Evolutionary conservation across 2,329 filamentous ascomycete species (phyloP), one percentile per base, ranked within the genome.

Genomic region (Exophiala viscosa): DNA sequence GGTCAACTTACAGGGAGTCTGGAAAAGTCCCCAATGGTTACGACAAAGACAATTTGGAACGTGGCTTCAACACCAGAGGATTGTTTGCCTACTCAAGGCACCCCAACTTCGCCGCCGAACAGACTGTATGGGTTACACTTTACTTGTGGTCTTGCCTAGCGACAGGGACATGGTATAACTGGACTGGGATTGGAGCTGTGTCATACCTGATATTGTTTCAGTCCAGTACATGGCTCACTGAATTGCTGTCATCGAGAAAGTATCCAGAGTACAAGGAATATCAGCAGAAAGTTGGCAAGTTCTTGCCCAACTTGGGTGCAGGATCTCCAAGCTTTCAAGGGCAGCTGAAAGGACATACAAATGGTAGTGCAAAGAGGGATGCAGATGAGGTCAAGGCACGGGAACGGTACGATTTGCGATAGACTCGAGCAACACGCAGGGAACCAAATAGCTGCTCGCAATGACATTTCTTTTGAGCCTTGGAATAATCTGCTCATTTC

Each of bases 21-120:
- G 88, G 83, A 44, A 87, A 87, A 66, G 77, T 92, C 3, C 83
- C 88, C 0, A 69, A 72, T 4, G 73, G 74, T 61, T 90, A 79
- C 69, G 79, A 77, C 0, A 83, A 85, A 60, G 82, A 83, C 55
- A 89, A 96, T 48, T 81, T 99, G 20, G 89, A 96, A 59, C 87
- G 92, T 34, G 93, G 93, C 38, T 99, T 99, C 72, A 79, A 88
- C 59, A 86, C 88, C 7, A 83, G 79, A 3, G 93, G 93, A 0
- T 76, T 99, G 6, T 99, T 88, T 86, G 86, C 84, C 0, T 90
- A 85, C 75, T 92, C 87, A 62, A 82, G 93, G 41, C 95, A 99
- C 69, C 93, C 93, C 43, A 99, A 99, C 70, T 99, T 97, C 66
- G 83, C 88, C 4, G 89, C 88, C 4, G 93, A 99, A 72, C 93